Base-by-base conservation (phyloP, 768 basidiomycete genomes). In the Leccinum imitatum region DNA sequence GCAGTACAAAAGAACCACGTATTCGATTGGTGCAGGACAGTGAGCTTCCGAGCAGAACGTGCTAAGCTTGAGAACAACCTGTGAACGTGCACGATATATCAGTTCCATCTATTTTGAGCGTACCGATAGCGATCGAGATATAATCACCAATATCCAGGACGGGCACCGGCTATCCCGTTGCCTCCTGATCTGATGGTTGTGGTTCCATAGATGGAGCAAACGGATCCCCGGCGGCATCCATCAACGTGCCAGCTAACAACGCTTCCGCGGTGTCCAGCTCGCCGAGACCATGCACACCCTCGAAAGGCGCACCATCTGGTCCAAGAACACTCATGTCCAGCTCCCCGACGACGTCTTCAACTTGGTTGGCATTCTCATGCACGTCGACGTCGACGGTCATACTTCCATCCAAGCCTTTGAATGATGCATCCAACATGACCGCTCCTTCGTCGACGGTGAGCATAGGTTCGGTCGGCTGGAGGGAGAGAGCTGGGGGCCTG, bases 321-420 rank as follows among this genome's bases (percentile, higher is more conserved):
- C 82, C 89, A 37, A 91, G 79, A 23, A 74, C 77, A 17, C 84
- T 78, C 68, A 91, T 84, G 61, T 89, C 86, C 71, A 92, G 71
- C 54, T 78, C 80, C 54, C 83, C 81, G 15, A 76, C 79, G 48
- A 69, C 71, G 19, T 74, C 75, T 53, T 46, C 44, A 13, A 46
- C 17, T 46, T 66, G 60, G 46, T 72, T 68, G 48, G 59, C 56
- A 30, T 23, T 61, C 44, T 73, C 73, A 53, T 78, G 78, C 33
- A 75, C 72, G 50, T 63, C 78, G 4, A 77, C 76, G 41, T 76
- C 78, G 15, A 78, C 75, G 46, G 75, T 78, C 66, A 85, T 77
- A 53, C 67, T 72, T 25, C 71, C 75, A 48, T 84, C 84, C 67
- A 86, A 67, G 27, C 77, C 81, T 63, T 86, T 84, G 56, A 90